Evolutionary conservation across 2,329 filamentous ascomycete genomes (phyloP), one percentile per base, ranked within the genome.

Genomic region (Penicillium sumatraense): DNA sequence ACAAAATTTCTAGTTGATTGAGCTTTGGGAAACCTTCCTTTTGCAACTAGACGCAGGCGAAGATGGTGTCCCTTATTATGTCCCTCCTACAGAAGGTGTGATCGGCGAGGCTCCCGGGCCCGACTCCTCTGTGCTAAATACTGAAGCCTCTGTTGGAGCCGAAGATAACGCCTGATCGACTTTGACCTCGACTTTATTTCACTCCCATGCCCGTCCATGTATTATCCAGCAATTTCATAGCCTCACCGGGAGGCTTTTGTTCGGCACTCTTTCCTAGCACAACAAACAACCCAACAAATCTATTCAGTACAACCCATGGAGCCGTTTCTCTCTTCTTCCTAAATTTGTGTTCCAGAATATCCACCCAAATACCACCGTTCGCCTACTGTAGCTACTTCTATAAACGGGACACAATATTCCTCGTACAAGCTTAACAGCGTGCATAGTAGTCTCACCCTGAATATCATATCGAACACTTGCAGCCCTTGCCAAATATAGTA

Each of bases 21-120:
- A 99, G 76, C 88, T 98, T 59, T 99, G 95, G 95, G 95, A 99
- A 78, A 98, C 95, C 0, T 99, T 96, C 80, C 82, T 99, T 49
- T 88, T 98, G 83, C 95, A 97, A 73, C 81, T 99, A 40, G 95
- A 99, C 71, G 90, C 91, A 8, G 93, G 96, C 67, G 93, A 98
- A 56, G 91, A 96, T 62, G 91, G 80, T 5, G 76, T 79, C 51
- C 75, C 77, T 3, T 82, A 77, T 54, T 78, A 74, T 56, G 70
- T 71, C 20, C 68, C 69, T n/a, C 55, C 68, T 20, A 55, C 66
- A 4, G 57, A 63, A 27, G 42, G 26, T 11, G 26, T 21, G 38
- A 49, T 57, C 29, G 58, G 54, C 13, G 60, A 63, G 45, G 47
- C 51, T 24, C 59, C 65, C 38, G 35, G 53, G 14, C 16, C 52